These are phyloP conservation scores for Eutrema japonicum DNA, from an alignment of 345 rosid species.

Conservation along the genomic window DNA sequence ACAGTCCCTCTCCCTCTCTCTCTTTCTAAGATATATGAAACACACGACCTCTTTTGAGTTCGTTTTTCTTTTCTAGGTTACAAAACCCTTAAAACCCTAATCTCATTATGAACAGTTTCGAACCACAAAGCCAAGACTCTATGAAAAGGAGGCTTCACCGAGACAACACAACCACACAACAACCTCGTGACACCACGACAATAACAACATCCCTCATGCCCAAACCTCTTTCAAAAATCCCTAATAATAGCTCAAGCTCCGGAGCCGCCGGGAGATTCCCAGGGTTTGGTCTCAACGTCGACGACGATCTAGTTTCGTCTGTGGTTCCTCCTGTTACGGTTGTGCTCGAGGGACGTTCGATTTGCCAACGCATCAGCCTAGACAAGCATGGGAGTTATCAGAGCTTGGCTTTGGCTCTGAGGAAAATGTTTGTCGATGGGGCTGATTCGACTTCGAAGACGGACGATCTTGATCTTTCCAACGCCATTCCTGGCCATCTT, in stretches of 20 bases:
- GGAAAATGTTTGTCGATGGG: slow-evolving; percentile 80
- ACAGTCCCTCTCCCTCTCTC: slow-evolving; percentile 9
- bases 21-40: not conserved
- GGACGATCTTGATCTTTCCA: slow-evolving; percentile 63
- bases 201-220: slow-evolving; percentile 35
- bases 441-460: slow-evolving; percentile 28
- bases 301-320: slow-evolving; percentile 66
- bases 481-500: slow-evolving; percentile 83
- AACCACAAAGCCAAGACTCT: slow-evolving; percentile 58
- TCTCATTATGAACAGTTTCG: slow-evolving; percentile 52
- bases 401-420: slow-evolving; percentile 76
- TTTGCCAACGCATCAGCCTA: slow-evolving; percentile 82
- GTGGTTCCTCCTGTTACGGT: slow-evolving; percentile 84
- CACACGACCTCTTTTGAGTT: slow-evolving; percentile 36
- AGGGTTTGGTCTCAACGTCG: slow-evolving; percentile 52
- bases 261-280: slow-evolving; percentile 38
- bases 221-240: slow-evolving; percentile 42
- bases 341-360: slow-evolving; percentile 86
- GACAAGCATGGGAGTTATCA: slow-evolving; percentile 79
- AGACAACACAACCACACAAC: slow-evolving; percentile 28
- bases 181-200: slow-evolving; percentile 7
- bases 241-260: slow-evolving; percentile 28
- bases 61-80: slow-evolving; percentile 5
- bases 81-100: slow-evolving; percentile 30
- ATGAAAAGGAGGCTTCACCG: slow-evolving; percentile 59